These are phyloP conservation scores for Ustulina deusta DNA, from an alignment of 2,329 filamentous ascomycete species.

Conservation along the genomic window DNA sequence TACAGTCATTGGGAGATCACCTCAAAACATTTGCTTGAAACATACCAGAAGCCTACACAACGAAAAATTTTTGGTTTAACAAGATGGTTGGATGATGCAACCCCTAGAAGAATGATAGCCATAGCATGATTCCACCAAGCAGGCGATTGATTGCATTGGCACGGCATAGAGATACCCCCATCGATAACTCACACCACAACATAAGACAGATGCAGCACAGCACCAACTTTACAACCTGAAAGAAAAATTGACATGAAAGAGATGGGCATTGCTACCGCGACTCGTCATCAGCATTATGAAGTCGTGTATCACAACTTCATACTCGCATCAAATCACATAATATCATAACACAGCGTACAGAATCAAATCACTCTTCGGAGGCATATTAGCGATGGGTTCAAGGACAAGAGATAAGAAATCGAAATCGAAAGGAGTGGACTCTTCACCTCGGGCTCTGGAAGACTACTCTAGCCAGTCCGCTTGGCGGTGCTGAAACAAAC, in stretches of 20 bases:
- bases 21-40: not conserved
- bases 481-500: not conserved
- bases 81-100: slow-evolving; percentile 19
- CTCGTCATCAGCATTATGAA: slow-evolving; percentile 7
- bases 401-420: not conserved
- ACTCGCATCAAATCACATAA: slow-evolving; percentile 10
- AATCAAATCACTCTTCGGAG: slow-evolving; percentile 1
- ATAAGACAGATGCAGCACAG: not conserved
- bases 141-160: slow-evolving; percentile 25
- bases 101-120: slow-evolving; percentile 8
- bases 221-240: slow-evolving; percentile 9
- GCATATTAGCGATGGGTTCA: slow-evolving; percentile 1
- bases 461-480: not conserved
- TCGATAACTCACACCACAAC: slow-evolving; percentile 7
- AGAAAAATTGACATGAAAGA: slow-evolving; percentile 11
- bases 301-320: slow-evolving; percentile 8
- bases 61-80: slow-evolving; percentile 3
- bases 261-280: not conserved
- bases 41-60: slow-evolving; percentile 3
- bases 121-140: slow-evolving; percentile 12
- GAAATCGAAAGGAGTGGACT: not conserved
- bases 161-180: slow-evolving; percentile 33
- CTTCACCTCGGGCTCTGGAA: not conserved
- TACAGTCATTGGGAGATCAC: not conserved
- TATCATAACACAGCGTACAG: slow-evolving; percentile 7